phyloP scores from a whole-genome alignment of 768 basidiomycete species.

The Mycena metata region DNA sequence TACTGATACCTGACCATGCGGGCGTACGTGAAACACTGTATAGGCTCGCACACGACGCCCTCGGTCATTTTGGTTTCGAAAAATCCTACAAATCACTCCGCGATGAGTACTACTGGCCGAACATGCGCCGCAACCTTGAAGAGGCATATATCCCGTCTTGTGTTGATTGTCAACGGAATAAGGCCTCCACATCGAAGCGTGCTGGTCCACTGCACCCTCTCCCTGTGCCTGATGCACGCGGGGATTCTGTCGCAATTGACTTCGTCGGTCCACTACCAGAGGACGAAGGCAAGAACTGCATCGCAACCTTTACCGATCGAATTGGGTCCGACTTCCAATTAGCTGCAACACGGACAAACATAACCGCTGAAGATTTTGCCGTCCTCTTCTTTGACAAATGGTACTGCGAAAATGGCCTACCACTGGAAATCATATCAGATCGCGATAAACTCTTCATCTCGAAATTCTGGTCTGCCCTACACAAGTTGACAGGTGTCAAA shows the following conservation, averaged over 20 bases:
- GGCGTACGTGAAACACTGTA: conserved; percentile 22
- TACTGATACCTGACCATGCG: conserved; percentile 20
- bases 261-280: conserved; percentile 39
- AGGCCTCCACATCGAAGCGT: conserved; percentile 33
- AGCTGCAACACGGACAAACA: too few relatives aligned
- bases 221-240: conserved; percentile 35
- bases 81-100: conserved; percentile 32
- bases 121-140: conserved; percentile 23
- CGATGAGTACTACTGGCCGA: conserved; percentile 31
- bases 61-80: conserved; percentile 37
- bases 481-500: too few relatives aligned
- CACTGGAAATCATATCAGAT: too few relatives aligned
- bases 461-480: too few relatives aligned
- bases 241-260: conserved; percentile 31
- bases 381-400: too few relatives aligned
- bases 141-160: conserved; percentile 42
- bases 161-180: conserved; percentile 49
- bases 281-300: conserved; percentile 12
- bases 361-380: too few relatives aligned
- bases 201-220: conserved; percentile 43
- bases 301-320: too few relatives aligned
- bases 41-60: conserved; percentile 35
- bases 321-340: too few relatives aligned
- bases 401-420: too few relatives aligned
- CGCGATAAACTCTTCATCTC: too few relatives aligned